Percentiles rank a stretch among this genome's conserved stretches.
phyloP scores from a whole-genome alignment of 2,329 filamentous ascomycete genomes.

The Didymellaceae sp. region DNA sequence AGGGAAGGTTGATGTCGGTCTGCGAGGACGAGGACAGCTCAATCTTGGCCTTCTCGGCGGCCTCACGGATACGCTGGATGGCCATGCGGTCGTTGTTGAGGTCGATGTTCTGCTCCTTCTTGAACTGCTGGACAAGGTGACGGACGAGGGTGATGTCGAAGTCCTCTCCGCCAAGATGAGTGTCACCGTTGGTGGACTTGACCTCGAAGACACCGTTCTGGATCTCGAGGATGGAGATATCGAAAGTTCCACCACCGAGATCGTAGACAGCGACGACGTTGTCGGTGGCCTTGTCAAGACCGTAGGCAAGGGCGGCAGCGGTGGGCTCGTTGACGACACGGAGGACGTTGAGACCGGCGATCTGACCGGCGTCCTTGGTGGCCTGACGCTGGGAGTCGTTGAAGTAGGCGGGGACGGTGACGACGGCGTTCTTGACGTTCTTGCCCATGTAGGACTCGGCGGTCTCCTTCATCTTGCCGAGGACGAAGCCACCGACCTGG shows the following conservation, averaged over 20 bases:
- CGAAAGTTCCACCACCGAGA: constrained; percentile 97
- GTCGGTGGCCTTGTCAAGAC: constrained; percentile 93
- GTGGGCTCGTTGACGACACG: constrained; percentile 99
- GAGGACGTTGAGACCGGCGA: constrained; percentile 92
- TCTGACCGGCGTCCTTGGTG: constrained; percentile 97
- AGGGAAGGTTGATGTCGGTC: constrained; percentile 97
- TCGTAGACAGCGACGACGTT: constrained; percentile 94
- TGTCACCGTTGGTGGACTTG: constrained; percentile 99
- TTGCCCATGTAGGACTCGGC: constrained; percentile 92
- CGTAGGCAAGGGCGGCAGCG: constrained; percentile 92
- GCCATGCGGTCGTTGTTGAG: constrained; percentile 94
- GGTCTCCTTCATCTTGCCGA: constrained; percentile 99
- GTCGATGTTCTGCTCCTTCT: constrained; percentile 92
- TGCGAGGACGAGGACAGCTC: constrained; percentile 93
- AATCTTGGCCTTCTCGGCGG: constrained; percentile 99
- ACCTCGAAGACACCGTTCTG: constrained; percentile 98
- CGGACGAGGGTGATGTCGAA: constrained; percentile 95
- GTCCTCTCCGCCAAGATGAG: constrained; percentile 96
- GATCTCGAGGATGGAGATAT: constrained; percentile 97
- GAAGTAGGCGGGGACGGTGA: constrained; percentile 98
- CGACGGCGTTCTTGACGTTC: constrained; percentile 92
- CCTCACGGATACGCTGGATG: constrained; percentile 98
- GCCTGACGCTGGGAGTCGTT: constrained; percentile 98
- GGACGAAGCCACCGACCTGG: constrained; percentile 95
- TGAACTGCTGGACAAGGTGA: constrained; percentile 93